Evolutionary conservation across 1,139 yeast species (phyloP).

Genomic region (Lodderomyces elongisporus): DNA sequence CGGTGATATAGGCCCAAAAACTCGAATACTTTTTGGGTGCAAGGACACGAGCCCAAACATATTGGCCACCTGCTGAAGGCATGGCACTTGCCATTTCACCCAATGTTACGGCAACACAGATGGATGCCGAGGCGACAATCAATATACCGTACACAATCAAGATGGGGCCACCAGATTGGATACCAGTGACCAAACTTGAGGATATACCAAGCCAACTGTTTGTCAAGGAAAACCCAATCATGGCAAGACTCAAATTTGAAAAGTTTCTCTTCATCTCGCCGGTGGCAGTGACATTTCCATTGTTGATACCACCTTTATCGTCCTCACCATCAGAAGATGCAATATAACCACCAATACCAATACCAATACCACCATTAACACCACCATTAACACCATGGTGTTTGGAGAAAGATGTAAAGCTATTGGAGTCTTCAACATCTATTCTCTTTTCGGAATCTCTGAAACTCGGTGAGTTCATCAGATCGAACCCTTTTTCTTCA

Average conservation of each 20-base stretch:
- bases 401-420: conserved; percentile 2
- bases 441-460: conserved; percentile 7
- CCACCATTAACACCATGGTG: no score
- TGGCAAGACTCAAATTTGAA: conserved; percentile 51
- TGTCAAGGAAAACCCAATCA: conserved; percentile 66
- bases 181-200: conserved; percentile 59
- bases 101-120: conserved; percentile 35
- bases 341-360: no score
- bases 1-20: conserved; percentile 49
- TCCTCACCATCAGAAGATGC: no score
- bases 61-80: conserved; percentile 59
- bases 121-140: conserved; percentile 48
- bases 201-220: conserved; percentile 58
- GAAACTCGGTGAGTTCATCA: no score
- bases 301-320: conserved; percentile 2
- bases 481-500: no score
- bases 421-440: conserved; percentile 2
- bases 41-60: conserved; percentile 54
- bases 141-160: conserved; percentile 63
- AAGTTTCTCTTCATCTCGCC: conserved; percentile 46
- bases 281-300: background rate
- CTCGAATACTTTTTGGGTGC: conserved; percentile 47
- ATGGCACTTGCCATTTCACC: conserved; percentile 51
- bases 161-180: conserved; percentile 64
- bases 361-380: no score